A percentile compares a stretch with the other conserved stretches of the same genome.
phyloP scores from a whole-genome alignment of 345 rosid genomes.

The Lenwebbia sp. region DNA sequence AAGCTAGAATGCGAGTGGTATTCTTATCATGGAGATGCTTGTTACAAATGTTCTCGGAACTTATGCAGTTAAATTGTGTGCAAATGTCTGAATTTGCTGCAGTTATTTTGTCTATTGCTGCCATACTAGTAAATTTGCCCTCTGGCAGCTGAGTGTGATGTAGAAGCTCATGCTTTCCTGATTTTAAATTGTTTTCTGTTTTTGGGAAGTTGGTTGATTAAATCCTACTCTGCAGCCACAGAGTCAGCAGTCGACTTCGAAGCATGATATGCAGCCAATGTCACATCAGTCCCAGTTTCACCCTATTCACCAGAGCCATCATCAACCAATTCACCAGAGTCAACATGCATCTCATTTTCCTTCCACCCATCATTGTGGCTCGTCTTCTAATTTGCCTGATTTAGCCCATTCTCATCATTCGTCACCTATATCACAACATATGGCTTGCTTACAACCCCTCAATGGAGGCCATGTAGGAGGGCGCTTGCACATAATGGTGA shows the following conservation, averaged over 20 bases:
- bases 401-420: slow-evolving; percentile 62
- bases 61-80: not conserved
- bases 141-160: not conserved
- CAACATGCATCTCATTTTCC: slow-evolving; percentile 57
- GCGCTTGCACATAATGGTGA: slow-evolving; percentile 61
- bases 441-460: slow-evolving; percentile 76
- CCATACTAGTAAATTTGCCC: not conserved
- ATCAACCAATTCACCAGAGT: slow-evolving; percentile 49
- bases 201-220: not conserved
- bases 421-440: slow-evolving; percentile 64
- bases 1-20: not conserved
- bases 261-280: slow-evolving; percentile 53
- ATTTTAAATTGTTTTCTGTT: not conserved
- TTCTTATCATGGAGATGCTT: not conserved
- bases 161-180: not conserved
- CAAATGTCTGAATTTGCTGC: not conserved
- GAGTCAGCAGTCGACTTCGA: slow-evolving; percentile 52
- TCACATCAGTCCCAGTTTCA: slow-evolving; percentile 71
- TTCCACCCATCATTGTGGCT: slow-evolving; percentile 54
- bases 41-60: not conserved
- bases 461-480: slow-evolving; percentile 53
- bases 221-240: slow-evolving; percentile 29
- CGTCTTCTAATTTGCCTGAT: slow-evolving; percentile 46
- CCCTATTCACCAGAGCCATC: slow-evolving; percentile 51
- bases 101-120: not conserved